Evolutionary conservation across 371 early-diverging fungal genomes (phyloP), one percentile per base, ranked within the genome.

Genomic region (Mortierella sp.): DNA sequence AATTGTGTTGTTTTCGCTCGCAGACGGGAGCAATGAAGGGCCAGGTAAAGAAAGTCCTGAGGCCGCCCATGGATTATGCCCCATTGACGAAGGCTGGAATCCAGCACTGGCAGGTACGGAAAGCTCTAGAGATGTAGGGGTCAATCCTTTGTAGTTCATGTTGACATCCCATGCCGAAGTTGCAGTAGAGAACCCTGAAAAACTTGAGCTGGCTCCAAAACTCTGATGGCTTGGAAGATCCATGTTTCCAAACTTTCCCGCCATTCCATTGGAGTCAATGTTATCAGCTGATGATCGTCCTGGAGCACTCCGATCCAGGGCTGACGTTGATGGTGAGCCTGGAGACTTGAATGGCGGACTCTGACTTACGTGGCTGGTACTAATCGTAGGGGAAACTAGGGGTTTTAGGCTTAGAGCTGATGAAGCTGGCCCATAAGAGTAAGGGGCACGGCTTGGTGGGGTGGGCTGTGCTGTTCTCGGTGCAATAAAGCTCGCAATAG

Each of bases 361-460:
- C 24, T 58, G 63, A 38, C 61, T 63, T 38, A 67, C 21, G 45
- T 74, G 71, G 6, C 59, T 28, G 4, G 67, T 43, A 24, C 43
- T 52, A 21, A 60, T 58, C 13, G 74, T 47, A 9, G 78, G 78
- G 24, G 78, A 65, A 15, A 64, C 40, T 32, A 69, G 0, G 15
- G 74, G 53, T 53, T 63, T 64, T 41, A 55, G 21, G 22, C 13
- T 64, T 10, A 64, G 70, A 32, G 62, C 6, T 10, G 69, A 50
- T 9, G 78, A 69, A 28, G 76, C 16, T 19, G 82, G 75, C 28
- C 76, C 82, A 62, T 81, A 81, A 0, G 67, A 62, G 22, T 76
- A 81, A 4, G 76, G 82, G 7, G 73, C 72, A 9, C 82, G 72
- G 11, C 69, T 67, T 22, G 82, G 76, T 2, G 82, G 76, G 0